A percentile compares a stretch with the other conserved stretches of the same genome.
Evolutionary conservation across 2,329 filamentous ascomycete genomes (phyloP).

Genomic region (Ascosphaera acerosa): DNA sequence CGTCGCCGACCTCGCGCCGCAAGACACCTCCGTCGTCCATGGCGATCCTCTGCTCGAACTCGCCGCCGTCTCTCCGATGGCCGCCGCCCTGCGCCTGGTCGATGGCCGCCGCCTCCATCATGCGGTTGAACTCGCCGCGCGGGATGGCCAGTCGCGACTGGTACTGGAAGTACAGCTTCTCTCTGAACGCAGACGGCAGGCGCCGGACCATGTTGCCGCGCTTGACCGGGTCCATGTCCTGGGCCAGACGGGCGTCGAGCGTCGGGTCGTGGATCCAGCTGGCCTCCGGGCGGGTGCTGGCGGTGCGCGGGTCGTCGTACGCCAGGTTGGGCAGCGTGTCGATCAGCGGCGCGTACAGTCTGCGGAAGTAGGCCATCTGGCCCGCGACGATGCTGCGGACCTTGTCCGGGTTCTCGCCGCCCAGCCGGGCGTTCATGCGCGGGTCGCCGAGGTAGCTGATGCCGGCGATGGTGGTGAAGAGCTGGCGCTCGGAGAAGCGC

Average conservation of each 20-base stretch:
- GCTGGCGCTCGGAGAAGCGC: slow-evolving; percentile 58
- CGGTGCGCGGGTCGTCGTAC: slow-evolving; percentile 41
- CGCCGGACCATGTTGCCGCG: slow-evolving; percentile 92
- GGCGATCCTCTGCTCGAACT: slow-evolving; percentile 69
- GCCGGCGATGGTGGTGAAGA: slow-evolving; percentile 77
- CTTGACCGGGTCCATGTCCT: slow-evolving; percentile 81
- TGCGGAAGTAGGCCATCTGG: slow-evolving; percentile 76
- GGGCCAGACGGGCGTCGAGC: slow-evolving; percentile 42
- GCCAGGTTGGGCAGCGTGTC: slow-evolving; percentile 69
- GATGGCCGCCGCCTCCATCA: slow-evolving; percentile 45
- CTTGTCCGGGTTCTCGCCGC: slow-evolving; percentile 76
- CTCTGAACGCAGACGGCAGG: slow-evolving; percentile 62
- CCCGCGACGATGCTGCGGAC: slow-evolving; percentile 82
- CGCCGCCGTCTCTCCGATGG: slow-evolving; percentile 48
- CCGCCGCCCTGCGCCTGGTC: slow-evolving; percentile 42
- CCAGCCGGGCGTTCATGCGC: slow-evolving; percentile 79
- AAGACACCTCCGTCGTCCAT: slow-evolving; percentile 40
- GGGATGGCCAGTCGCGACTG: slow-evolving; percentile 77
- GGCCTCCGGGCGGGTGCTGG: too few relatives aligned
- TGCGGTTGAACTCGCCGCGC: slow-evolving; percentile 53
- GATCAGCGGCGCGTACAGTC: slow-evolving; percentile 72
- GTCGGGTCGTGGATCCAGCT: slow-evolving; percentile 39
- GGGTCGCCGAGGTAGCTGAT: slow-evolving; percentile 90
- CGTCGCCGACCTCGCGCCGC: slow-evolving; percentile 41
- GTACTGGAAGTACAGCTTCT: slow-evolving; percentile 83